Evolutionary conservation across 1,284 basidiomycete genomes (phyloP).

Genomic region (Cryptococcus sp.): DNA sequence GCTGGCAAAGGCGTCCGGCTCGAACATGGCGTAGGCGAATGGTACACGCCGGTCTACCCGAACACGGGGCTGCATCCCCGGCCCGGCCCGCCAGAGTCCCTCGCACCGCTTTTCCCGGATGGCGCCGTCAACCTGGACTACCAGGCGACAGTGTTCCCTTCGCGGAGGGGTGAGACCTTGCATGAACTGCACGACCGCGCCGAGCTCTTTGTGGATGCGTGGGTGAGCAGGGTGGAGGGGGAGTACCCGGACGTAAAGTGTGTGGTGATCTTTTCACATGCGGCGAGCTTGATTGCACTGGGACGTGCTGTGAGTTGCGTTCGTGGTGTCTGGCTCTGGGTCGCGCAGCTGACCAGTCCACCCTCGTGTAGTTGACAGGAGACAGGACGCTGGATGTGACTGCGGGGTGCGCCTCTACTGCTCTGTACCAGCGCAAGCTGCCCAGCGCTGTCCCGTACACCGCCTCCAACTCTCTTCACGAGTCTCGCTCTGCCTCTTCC

Average conservation of each 20-base stretch:
- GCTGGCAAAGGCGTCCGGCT: conserved; percentile 27
- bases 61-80: conserved; percentile 46
- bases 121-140: conserved; percentile 37
- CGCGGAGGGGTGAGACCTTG: conserved; percentile 51
- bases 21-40: conserved; percentile 54
- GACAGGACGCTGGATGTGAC: conserved; percentile 31
- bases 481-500: background rate
- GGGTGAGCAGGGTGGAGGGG: conserved; percentile 37
- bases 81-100: conserved; percentile 25
- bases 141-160: conserved; percentile 50
- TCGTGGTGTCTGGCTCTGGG: background rate
- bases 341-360: background rate
- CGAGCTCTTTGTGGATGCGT: conserved; percentile 41
- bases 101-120: conserved; percentile 36
- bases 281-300: conserved; percentile 51
- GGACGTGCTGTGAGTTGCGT: conserved; percentile 41
- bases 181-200: conserved; percentile 47
- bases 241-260: conserved; percentile 38
- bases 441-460: background rate
- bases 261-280: conserved; percentile 53
- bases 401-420: conserved; percentile 47
- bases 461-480: background rate
- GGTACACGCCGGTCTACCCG: conserved; percentile 46
- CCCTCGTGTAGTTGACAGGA: conserved; percentile 34
- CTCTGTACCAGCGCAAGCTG: conserved; percentile 37